A percentile compares a stretch with the other conserved stretches of the same genome.
These are phyloP conservation scores for Pseudogymnoascus sp. DNA, from an alignment of 2,329 filamentous ascomycete genomes.

Conservation along the genomic window DNA sequence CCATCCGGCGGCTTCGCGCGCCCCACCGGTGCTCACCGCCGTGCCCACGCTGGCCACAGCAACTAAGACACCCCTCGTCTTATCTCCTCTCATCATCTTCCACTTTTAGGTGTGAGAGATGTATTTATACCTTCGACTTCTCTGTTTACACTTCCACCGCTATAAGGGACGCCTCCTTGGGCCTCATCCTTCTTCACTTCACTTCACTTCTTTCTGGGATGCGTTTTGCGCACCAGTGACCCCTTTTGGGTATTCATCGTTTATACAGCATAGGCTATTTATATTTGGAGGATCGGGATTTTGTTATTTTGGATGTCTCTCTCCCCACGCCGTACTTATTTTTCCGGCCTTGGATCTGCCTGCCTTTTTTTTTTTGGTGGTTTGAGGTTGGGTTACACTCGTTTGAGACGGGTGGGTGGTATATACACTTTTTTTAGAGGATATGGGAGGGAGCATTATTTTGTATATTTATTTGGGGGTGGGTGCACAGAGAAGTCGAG, in stretches of 20 bases:
- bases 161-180: neutral
- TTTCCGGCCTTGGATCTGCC: constrained; percentile 1
- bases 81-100: constrained; percentile 2
- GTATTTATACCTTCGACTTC: constrained; percentile 12
- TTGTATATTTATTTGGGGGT: constrained; percentile 4
- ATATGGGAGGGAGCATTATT: neutral
- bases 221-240: neutral
- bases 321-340: neutral
- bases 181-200: neutral
- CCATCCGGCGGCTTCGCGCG: neutral
- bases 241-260: constrained; percentile 6
- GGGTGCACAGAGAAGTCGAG: neutral
- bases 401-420: constrained; percentile 10
- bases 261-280: constrained; percentile 9
- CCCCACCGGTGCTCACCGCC: neutral
- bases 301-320: neutral
- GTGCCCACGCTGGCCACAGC: neutral
- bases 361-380: neutral
- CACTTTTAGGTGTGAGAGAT: constrained; percentile 5
- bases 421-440: neutral
- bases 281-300: constrained; percentile 1
- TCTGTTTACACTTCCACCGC: constrained; percentile 1
- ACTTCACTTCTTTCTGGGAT: neutral
- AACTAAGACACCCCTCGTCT: neutral
- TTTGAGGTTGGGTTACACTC: constrained; percentile 2